Conservation (phyloP, 2,329 filamentous ascomycete genomes). For the Fusarium palustre region DNA sequence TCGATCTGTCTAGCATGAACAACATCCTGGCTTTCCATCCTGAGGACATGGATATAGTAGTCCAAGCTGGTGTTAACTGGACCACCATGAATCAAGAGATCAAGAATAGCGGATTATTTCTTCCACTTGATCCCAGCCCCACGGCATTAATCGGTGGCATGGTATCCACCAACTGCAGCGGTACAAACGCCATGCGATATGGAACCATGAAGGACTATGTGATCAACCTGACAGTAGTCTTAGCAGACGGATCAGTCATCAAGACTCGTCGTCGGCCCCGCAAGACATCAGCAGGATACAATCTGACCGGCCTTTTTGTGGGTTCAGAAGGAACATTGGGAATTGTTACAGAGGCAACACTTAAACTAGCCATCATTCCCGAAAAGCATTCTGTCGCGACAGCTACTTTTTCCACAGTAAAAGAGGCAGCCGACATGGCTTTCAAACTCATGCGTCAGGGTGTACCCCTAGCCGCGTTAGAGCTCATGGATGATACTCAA, state of each 20-base stretch:
- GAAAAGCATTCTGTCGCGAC: slow-evolving; percentile 74
- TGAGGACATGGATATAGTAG: slow-evolving; percentile 77
- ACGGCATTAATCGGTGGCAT: slow-evolving; percentile 68
- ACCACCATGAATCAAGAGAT: slow-evolving; percentile 74
- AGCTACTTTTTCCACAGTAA: slow-evolving; percentile 69
- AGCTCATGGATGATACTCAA: slow-evolving; percentile 72
- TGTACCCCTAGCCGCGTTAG: slow-evolving; percentile 73
- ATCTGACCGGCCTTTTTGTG: slow-evolving; percentile 75
- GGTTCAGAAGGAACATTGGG: slow-evolving; percentile 79
- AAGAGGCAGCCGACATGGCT: slow-evolving; percentile 72
- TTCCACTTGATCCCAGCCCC: slow-evolving; percentile 77
- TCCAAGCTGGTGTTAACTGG: slow-evolving; percentile 77
- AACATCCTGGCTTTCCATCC: slow-evolving; percentile 72
- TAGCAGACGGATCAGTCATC: slow-evolving; percentile 74
- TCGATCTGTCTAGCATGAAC: slow-evolving; percentile 78
- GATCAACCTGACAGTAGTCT: slow-evolving; percentile 75
- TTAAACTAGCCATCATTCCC: slow-evolving; percentile 75
- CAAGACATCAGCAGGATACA: slow-evolving; percentile 79
- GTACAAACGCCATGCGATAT: slow-evolving; percentile 71
- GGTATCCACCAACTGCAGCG: slow-evolving; percentile 75
- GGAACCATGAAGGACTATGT: slow-evolving; percentile 84
- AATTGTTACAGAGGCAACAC: slow-evolving; percentile 75
- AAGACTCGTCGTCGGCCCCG: slow-evolving; percentile 75
- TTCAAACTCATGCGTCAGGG: slow-evolving; percentile 72
- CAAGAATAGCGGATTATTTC: slow-evolving; percentile 71